Conservation (phyloP, 2,329 filamentous ascomycete species). For the Colletotrichum noveboracense region DNA sequence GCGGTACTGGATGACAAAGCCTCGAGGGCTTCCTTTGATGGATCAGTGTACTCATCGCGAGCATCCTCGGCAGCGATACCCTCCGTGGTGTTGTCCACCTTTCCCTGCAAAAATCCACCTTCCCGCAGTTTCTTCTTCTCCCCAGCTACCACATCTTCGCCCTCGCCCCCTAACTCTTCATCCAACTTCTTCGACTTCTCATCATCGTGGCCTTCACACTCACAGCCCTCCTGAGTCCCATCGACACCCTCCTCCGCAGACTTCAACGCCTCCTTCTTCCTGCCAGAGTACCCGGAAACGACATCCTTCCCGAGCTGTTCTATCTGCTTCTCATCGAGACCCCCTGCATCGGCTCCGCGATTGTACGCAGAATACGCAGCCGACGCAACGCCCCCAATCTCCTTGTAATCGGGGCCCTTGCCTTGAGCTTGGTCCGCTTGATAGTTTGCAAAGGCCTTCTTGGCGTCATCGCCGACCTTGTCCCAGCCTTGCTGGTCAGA, state of each 20-base stretch:
- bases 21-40: not conserved
- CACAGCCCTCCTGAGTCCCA: not conserved
- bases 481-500: constrained; percentile 4
- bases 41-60: not conserved
- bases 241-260: not conserved
- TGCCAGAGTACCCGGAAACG: not conserved
- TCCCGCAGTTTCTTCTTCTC: not conserved
- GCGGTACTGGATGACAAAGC: not conserved
- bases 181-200: not conserved
- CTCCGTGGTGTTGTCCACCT: not conserved
- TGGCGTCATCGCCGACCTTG: constrained; percentile 12
- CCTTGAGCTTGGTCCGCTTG: constrained; percentile 14
- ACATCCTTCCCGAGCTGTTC: constrained; percentile 16
- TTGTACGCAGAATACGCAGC: constrained; percentile 33
- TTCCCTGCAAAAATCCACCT: not conserved
- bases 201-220: not conserved
- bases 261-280: not conserved
- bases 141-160: not conserved
- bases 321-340: not conserved
- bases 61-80: not conserved
- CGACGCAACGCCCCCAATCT: constrained; percentile 22
- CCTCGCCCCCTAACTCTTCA: not conserved
- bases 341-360: constrained; percentile 17
- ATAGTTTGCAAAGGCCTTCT: constrained; percentile 17
- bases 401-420: constrained; percentile 16